Base-by-base conservation (phyloP, 352 stramenopile genomes). In the Phytophthora hibernalis region DNA sequence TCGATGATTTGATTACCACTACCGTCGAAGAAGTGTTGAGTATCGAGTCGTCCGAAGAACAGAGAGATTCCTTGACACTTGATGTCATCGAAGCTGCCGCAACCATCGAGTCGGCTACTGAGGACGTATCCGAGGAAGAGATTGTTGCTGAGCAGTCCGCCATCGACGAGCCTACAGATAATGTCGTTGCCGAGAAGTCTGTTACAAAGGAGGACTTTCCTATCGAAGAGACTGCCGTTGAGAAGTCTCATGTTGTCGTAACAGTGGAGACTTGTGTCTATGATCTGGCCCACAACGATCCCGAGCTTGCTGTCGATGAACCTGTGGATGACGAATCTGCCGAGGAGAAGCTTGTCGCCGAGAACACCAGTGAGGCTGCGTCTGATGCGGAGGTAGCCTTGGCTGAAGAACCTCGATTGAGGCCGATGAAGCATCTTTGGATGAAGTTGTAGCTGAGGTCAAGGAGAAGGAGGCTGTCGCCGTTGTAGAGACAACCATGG, bases 21-120 rank as follows among this genome's bases (percentile, higher is more conserved):
- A 61, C 50, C 9, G 51, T 68, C 3, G 60, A 55, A 35, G 60
- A 68, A 26, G 51, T 55, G 2, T 15, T 61, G 40, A 60, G 59
- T 13, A 54, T 54, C 13, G 15, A 28, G 9, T 57, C 57, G 15
- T 48, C 50, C 5, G 59, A 67, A 18, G 49, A 67, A 13, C 48
- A 54, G 20, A 42, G 48, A 9, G 58, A 66, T 26, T 66, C 58
- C 28, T 42, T 66, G 42, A 42, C 49, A 10, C 38, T 54, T 28
- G 38, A 66, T 30, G 49, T 15, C 13, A 16, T 31, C 13, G 44
- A 56, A 24, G 16, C 42, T 24, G 28, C 18, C 45, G 22, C 1
- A 6, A n/a, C 22, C 24, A 2, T 28, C 5, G 37, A 51, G 2
- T 7, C 24, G 42, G 4, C 38, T 26, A 15, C 20, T 0, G 31